Base-by-base conservation (phyloP, 2,329 filamentous ascomycete species). In the Dendryphion nanum region DNA sequence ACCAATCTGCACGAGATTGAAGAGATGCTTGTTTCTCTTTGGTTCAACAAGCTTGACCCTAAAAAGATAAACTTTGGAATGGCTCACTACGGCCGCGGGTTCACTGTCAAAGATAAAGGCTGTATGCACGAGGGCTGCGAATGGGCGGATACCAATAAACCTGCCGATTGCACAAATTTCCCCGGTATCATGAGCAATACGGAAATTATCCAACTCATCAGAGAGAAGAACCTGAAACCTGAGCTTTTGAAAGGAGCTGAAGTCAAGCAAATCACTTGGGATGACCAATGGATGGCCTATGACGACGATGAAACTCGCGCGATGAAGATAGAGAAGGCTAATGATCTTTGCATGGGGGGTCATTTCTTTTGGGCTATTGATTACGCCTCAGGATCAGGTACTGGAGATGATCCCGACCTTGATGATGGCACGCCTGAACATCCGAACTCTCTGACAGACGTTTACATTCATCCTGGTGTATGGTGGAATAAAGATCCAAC, bases 1-100 rank as follows among this genome's bases (percentile, higher is more conserved):
- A 70, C 72, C 1, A 70, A 76, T 42, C 43, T 75, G 0, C 71
- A 67, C 1, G 70, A 76, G 48, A 75, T 75, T 17, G 48, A 67
- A 3, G 35, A 51, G 0, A 55, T 55, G 0, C 19, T 70, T 0
- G 61, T 72, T 6, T 66, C 76, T 0, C 48, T 76, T 3, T 76
- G 73, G 71, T 60, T 71, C 14, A 67, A 66, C 23, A 48, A 64
- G 16, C 48, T 78, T 2, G 46, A 61, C 3, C 61, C 73, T 0
- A 31, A 40, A 0, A 70, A 75, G 36, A 45, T 78, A 1, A 53
- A 47, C 4, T 35, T 78, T 6, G 74, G 75, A 1, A 18, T 71
- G 1, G 71, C 60, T 1, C 75, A 71, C 39, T 76, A 77, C 45
- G 68, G 69, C 2, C 47, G 64, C 3, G 42, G 41, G 3, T 68